These are phyloP conservation scores for Pythium monospermum DNA, from an alignment of 352 stramenopile genomes.

Conservation along the genomic window DNA sequence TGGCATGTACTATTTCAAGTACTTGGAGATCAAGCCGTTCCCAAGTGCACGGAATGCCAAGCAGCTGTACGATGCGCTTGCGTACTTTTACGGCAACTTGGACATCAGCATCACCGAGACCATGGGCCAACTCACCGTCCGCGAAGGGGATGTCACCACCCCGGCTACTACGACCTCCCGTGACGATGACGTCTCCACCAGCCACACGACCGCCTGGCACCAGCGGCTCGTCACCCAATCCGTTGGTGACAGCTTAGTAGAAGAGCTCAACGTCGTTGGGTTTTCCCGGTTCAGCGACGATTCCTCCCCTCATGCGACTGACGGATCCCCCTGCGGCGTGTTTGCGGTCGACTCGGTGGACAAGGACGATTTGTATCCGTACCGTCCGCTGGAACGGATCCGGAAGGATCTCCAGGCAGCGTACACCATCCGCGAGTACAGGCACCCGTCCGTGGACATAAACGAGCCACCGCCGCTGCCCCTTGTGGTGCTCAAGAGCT, in stretches of 20 bases:
- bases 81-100: constrained; percentile 30
- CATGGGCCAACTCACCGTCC: constrained; percentile 32
- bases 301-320: constrained; percentile 5
- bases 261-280: constrained; percentile 37
- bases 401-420: constrained; percentile 27
- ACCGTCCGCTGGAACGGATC: constrained; percentile 33
- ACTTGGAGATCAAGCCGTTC: constrained; percentile 42
- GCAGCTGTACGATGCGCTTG: constrained; percentile 30
- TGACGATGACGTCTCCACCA: constrained; percentile 24
- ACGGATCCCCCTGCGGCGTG: constrained; percentile 19
- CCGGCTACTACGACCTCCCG: too few species aligned
- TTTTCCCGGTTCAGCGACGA: constrained; percentile 14
- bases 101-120: constrained; percentile 40
- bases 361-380: constrained; percentile 42
- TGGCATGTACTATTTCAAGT: constrained; percentile 1
- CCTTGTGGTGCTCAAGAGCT: constrained; percentile 18
- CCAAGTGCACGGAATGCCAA: constrained; percentile 21
- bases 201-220: constrained; percentile 24
- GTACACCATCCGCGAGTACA: constrained; percentile 6
- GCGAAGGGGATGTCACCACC: too few species aligned
- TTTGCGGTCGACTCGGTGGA: constrained; percentile 42
- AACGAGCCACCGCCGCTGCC: too few species aligned
- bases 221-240: constrained; percentile 28
- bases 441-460: neutral
- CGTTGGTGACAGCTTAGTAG: constrained; percentile 15